Evolutionary conservation across 2,329 filamentous ascomycete genomes (phyloP), one percentile per base, ranked within the genome.

Genomic region (Diaporthe amygdali): DNA sequence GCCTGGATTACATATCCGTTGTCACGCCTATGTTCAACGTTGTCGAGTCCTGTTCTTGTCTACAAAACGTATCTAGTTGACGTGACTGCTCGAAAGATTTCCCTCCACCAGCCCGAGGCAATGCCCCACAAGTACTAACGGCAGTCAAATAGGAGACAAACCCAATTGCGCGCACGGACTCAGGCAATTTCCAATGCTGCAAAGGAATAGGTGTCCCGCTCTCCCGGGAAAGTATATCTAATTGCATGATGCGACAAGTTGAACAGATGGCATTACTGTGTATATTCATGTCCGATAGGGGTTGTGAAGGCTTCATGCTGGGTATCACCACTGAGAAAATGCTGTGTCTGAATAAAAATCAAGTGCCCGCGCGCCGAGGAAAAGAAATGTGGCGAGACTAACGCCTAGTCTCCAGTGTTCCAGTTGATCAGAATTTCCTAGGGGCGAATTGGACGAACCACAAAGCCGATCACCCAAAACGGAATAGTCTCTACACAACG

Each of bases 341-440:
- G 39, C 7, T 41, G 17, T 15, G 17, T 12, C 34, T 22, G 34
- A 14, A 25, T 14, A 5, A 25, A 9, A 17, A 15, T 22, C 56
- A n/a, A 20, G n/a, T 44, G 55, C n/a, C n/a, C n/a, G n/a, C n/a
- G n/a, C n/a, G 22, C 20, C 37, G 17, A 44, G 7, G n/a, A 30
- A 14, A 44, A 3, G 8, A 59, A 8, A 3, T 15, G 37, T 46
- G 39, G 39, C 56, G 39, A 63, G 41, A 17, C 25, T 63, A 10
- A 34, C 17, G 5, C 20, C 39, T 4, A 27, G 27, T 63, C 56
- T 25, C 41, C 56, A 63, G 17, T 47, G 27, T 47, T 34, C 27
- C 56, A 63, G 56, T 63, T 63, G 41, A 63, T 47, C 56, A 46
- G 56, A 32, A 61, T 61, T n/a, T 46, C 56, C 27, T 63, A 6